A percentile compares a stretch with the other conserved stretches of the same genome.
Conservation (phyloP, 1,284 basidiomycete species). For the Cryptococcus amylolentus region DNA sequence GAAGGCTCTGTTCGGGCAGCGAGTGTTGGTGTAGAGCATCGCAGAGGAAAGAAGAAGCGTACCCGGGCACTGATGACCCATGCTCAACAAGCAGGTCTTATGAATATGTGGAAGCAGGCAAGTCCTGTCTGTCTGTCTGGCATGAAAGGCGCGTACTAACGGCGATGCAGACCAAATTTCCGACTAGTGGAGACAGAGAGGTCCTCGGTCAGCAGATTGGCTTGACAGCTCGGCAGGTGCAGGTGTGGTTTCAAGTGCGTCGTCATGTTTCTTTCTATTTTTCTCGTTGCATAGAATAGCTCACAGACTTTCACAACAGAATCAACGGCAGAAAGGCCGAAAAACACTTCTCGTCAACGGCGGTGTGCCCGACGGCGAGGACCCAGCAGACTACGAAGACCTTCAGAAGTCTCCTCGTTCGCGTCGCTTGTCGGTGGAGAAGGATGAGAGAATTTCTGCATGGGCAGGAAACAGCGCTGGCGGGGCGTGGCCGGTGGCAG, state of each 20-base stretch:
- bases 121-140: slow-evolving; percentile 4
- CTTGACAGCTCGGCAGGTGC: slow-evolving; percentile 44
- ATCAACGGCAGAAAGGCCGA: slow-evolving; percentile 43
- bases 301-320: slow-evolving; percentile 22
- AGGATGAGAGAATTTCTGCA: slow-evolving; percentile 10
- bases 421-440: slow-evolving; percentile 15
- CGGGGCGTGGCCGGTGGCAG: background rate
- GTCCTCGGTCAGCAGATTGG: slow-evolving; percentile 34
- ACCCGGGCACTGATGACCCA: slow-evolving; percentile 19
- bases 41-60: slow-evolving; percentile 9
- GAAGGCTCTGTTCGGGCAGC: no score
- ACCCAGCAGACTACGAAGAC: slow-evolving; percentile 30
- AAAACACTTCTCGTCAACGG: slow-evolving; percentile 22
- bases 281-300: background rate
- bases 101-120: slow-evolving; percentile 25
- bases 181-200: slow-evolving; percentile 34
- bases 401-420: slow-evolving; percentile 29
- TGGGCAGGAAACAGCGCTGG: slow-evolving; percentile 10
- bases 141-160: background rate
- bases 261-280: background rate
- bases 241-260: slow-evolving; percentile 50
- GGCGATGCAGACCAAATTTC: slow-evolving; percentile 39
- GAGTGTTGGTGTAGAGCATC: no score
- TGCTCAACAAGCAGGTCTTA: slow-evolving; percentile 11
- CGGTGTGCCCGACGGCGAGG: slow-evolving; percentile 24